Percentiles rank a stretch among this genome's conserved stretches.
Evolutionary conservation across 1,139 yeast species (phyloP).

Genomic region (Saccharomyces hybrid): DNA sequence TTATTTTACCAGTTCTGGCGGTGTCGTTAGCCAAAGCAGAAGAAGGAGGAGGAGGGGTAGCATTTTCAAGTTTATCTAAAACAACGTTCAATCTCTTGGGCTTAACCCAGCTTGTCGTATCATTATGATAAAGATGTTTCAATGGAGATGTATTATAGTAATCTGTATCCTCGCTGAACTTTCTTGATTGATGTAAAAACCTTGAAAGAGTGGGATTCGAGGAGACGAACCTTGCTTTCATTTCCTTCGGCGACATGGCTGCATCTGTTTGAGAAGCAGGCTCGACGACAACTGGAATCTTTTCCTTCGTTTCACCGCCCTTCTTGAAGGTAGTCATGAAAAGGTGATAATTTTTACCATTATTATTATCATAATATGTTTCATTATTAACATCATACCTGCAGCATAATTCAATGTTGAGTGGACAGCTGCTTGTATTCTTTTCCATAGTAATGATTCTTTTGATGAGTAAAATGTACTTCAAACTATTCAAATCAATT

Average conservation of each 20-base stretch:
- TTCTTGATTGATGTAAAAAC: slow-evolving; percentile 11
- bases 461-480: slow-evolving; percentile 24
- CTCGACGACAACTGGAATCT: not conserved
- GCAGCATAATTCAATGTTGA: slow-evolving; percentile 26
- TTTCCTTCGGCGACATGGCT: not conserved
- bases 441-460: not conserved
- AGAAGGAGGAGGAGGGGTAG: not conserved
- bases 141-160: slow-evolving; percentile 28
- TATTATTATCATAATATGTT: slow-evolving; percentile 30
- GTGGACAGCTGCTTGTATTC: slow-evolving; percentile 7
- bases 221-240: not conserved
- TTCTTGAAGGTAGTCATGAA: not conserved
- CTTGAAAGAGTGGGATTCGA: not conserved
- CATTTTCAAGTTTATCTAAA: slow-evolving; percentile 5
- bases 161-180: slow-evolving; percentile 26
- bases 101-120: slow-evolving; percentile 12
- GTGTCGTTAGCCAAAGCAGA: not conserved
- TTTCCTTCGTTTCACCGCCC: not conserved
- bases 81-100: slow-evolving; percentile 19
- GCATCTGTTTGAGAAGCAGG: not conserved
- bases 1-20: not conserved
- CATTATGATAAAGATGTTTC: slow-evolving; percentile 24
- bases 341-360: slow-evolving; percentile 26
- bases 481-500: slow-evolving; percentile 24
- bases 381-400: slow-evolving; percentile 30